Evolutionary conservation across 2,329 filamentous ascomycete species (phyloP).

Genomic region (Diaporthe ampelina): DNA sequence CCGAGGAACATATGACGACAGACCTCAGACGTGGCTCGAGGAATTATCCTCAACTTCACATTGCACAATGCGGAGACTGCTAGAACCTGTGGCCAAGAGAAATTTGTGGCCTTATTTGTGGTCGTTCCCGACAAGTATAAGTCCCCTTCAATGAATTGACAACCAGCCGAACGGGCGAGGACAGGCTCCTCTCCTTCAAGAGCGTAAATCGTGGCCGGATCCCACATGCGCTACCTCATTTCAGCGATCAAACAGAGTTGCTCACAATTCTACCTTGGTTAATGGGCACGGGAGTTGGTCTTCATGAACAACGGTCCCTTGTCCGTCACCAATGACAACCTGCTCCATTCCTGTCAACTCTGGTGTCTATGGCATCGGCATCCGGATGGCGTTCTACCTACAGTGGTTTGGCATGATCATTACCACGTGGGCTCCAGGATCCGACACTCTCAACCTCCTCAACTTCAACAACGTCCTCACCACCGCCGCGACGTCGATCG

Average conservation of each 20-base stretch:
- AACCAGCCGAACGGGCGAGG: neutral
- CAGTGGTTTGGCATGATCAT: slow-evolving; percentile 42
- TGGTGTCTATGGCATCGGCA: slow-evolving; percentile 39
- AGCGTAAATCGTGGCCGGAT: neutral
- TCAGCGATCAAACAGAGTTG: neutral
- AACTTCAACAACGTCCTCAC: slow-evolving; percentile 38
- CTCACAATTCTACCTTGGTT: no score
- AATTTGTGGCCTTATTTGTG: neutral
- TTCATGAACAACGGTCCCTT: neutral
- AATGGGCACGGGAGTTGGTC: neutral
- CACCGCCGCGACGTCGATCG: slow-evolving; percentile 37
- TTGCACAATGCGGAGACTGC: slow-evolving; percentile 5
- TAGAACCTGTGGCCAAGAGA: neutral
- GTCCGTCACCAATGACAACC: slow-evolving; percentile 23
- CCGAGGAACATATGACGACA: neutral
- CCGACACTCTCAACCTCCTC: slow-evolving; percentile 34
- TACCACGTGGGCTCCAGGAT: slow-evolving; percentile 38
- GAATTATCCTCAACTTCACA: neutral
- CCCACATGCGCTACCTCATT: neutral
- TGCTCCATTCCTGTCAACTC: slow-evolving; percentile 35
- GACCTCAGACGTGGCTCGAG: slow-evolving; percentile 35
- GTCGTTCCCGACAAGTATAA: no score
- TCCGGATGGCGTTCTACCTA: slow-evolving; percentile 40
- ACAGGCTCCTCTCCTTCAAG: neutral
- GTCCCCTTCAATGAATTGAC: neutral